phyloP scores from a whole-genome alignment of 2,329 filamentous ascomycete species.

The Beauveria brongniartii region DNA sequence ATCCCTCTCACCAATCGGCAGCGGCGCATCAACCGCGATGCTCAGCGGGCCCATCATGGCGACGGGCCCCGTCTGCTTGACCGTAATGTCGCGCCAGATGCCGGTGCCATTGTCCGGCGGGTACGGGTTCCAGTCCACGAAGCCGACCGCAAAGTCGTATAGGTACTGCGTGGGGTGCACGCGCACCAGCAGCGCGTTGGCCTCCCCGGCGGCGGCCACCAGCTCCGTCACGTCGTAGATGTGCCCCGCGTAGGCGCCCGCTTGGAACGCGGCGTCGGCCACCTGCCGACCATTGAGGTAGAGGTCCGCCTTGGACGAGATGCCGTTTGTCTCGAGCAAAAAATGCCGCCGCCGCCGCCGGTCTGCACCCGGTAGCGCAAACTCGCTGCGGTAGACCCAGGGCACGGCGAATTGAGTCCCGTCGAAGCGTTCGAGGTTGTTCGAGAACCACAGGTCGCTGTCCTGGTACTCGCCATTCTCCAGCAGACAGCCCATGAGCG shows the following conservation, averaged over 20 bases:
- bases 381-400: slow-evolving; percentile 52
- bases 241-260: slow-evolving; percentile 49
- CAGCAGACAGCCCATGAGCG: slow-evolving; percentile 50
- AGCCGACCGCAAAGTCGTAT: slow-evolving; percentile 50
- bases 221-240: slow-evolving; percentile 45
- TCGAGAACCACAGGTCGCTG: slow-evolving; percentile 45
- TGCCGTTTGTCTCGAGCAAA: slow-evolving; percentile 49
- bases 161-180: slow-evolving; percentile 52
- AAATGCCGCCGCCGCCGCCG: slow-evolving; percentile 30
- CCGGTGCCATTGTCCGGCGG: slow-evolving; percentile 56
- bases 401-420: slow-evolving; percentile 40
- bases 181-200: slow-evolving; percentile 44
- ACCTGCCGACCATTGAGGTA: slow-evolving; percentile 49
- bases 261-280: slow-evolving; percentile 38
- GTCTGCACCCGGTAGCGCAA: slow-evolving; percentile 25
- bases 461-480: slow-evolving; percentile 44
- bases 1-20: slow-evolving; percentile 9
- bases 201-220: slow-evolving; percentile 22
- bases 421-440: slow-evolving; percentile 36
- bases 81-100: slow-evolving; percentile 50
- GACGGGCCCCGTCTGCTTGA: slow-evolving; percentile 47
- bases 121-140: slow-evolving; percentile 55
- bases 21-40: slow-evolving; percentile 34
- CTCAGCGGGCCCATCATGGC: slow-evolving; percentile 36
- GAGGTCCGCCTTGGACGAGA: slow-evolving; percentile 52